Evolutionary conservation across 768 basidiomycete species (phyloP), one percentile per base, ranked within the genome.

Genomic region (Boletus rubropictus): DNA sequence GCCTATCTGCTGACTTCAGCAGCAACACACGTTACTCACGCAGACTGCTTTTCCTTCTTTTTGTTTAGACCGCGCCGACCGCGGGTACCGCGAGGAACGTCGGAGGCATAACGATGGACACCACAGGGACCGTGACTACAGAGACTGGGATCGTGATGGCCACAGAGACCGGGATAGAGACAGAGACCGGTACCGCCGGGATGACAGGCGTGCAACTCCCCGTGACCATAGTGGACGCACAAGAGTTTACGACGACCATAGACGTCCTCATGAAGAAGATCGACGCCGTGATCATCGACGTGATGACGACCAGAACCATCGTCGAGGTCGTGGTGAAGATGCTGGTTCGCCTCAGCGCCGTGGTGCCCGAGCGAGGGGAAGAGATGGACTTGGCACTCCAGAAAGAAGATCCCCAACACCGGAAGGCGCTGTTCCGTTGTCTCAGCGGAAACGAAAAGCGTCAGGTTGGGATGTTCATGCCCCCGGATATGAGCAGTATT

Each of bases 391-490:
- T 21, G 86, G 82, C 18, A 83, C 86, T 12, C 86, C 84, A 2
- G 89, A 89, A 52, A 73, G 87, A 56, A 71, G 93, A 56, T 89
- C 86, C 1, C 94, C 95, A 9, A 98, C 95, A 9, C 96, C 96
- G 0, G 84, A 89, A 60, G 88, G 86, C 39, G 79, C 82, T 12
- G 71, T 82, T 34, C 84, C 89, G 0, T 69, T 99, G 52, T 85
- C 86, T 7, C 90, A 97, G 62, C 75, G 93, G 52, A 86, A 86
- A 63, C 74, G 93, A 24, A 89, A 89, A 58, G 87, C 90, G 5
- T 92, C 90, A 37, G 89, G 89, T 0, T 99, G 96, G 96, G 92
- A 99, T 67, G 86, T 96, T 18, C 87, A 92, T 66, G 90, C 94
- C 15, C 87, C 89, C 3, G 93, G 93, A 4, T 98, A 96, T 54